These are phyloP conservation scores for Saccharomycopsis sp. DNA, from an alignment of 805 yeast genomes.

Conservation along the genomic window DNA sequence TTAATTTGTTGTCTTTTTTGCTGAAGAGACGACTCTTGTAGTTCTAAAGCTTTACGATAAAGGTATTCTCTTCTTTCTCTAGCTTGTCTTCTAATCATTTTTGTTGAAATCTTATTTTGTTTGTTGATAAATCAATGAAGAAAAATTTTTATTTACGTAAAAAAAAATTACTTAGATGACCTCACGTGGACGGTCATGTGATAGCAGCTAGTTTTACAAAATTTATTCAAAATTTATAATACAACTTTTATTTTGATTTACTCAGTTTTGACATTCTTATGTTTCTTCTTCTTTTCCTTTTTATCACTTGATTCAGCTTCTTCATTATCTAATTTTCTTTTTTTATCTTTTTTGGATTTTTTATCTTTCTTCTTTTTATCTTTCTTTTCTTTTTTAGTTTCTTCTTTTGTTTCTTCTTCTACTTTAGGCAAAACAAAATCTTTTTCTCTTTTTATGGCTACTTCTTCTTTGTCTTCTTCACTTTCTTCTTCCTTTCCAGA, in stretches of 20 bases:
- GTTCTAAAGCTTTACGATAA: constrained; percentile 77
- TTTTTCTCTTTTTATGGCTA: constrained; percentile 6
- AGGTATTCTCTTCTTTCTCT: constrained; percentile 93
- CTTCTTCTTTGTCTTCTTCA: constrained; percentile 15
- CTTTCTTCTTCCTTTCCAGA: constrained; percentile 16
- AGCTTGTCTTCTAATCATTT: constrained; percentile 81
- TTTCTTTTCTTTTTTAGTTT: constrained; percentile 9
- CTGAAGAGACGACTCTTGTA: constrained; percentile 78
- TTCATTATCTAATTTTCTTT: constrained; percentile 12
- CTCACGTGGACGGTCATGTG: neutral
- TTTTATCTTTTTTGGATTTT: constrained; percentile 3
- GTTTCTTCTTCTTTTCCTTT: constrained; percentile 11
- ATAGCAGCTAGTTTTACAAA: neutral
- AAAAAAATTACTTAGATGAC: constrained; percentile 1
- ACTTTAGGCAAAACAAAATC: constrained; percentile 18
- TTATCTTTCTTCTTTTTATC: constrained; percentile 7
- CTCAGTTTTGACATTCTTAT: no score
- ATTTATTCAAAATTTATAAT: no score
- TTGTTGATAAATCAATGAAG: no score
- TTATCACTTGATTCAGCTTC: constrained; percentile 9
- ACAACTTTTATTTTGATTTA: no score
- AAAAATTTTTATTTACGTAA: neutral
- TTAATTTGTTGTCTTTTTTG: constrained; percentile 81
- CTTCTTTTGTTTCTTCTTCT: constrained; percentile 6
- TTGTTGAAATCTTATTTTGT: neutral